Base-by-base conservation (phyloP, 768 basidiomycete genomes). In the Auricularia auricula-judae region DNA sequence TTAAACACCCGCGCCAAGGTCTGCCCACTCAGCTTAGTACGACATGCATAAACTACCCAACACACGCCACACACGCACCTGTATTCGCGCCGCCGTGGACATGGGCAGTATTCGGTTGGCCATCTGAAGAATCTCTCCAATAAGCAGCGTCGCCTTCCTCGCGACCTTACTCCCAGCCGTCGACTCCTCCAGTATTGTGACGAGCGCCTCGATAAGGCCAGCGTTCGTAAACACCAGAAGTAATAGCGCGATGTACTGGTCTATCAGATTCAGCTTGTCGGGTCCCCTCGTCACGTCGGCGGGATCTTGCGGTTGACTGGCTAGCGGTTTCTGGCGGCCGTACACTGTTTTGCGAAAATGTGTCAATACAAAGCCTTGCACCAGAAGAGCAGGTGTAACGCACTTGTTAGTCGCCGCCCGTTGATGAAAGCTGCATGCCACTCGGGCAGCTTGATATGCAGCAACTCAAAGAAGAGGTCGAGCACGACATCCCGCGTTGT, bases 381-480 rank as follows among this genome's bases (percentile, higher is more conserved):
- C 10, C 11, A 18, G 14, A 18, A 8, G 1, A 18, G 21, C 10
- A 51, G 21, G 11, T 12, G 47, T 18, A 18, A 51, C 47, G 5
- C 4, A 51, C 47, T 59, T 2, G 93, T 96, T 63, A 97, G 75
- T 35, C 94, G 81, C 60, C 91, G 84, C 11, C 93, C 94, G 64
- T 88, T 88, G 42, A 97, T 88, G 70, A 96, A 98, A 0, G 91
- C 89, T 70, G 92, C 84, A 72, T 92, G 91, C 93, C 95, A 98
- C 56, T 89, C 88, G 1, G 93, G 91, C 0, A 89, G 83, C 73
- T 91, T 91, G 75, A 98, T 95, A 64, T 93, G 91, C 21, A 99
- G 77, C 18, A 95, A 80, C 66, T 92, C 90, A 70, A 98, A 98
- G 70, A 98, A 89, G 84, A 97, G 88, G 69, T 98, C 93, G 62